Conservation (phyloP, 83 land plant species). For the Thuja plicata region DNA sequence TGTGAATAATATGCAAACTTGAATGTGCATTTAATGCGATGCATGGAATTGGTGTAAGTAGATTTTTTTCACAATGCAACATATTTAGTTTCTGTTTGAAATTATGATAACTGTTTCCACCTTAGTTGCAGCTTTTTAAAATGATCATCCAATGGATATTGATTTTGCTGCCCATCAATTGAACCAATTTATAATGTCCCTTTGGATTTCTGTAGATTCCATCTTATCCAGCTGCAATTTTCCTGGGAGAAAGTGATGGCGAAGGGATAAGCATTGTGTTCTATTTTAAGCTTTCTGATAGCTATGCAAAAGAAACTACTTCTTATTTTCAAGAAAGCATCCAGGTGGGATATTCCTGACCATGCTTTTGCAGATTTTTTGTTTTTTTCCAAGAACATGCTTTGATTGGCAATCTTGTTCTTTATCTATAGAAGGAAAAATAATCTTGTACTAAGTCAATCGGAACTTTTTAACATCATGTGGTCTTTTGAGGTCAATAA, state of each 20-base stretch:
- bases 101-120: neutral
- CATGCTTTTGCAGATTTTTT: neutral
- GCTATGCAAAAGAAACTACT: constrained; percentile 55
- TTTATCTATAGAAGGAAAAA: neutral
- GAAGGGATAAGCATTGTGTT: constrained; percentile 85
- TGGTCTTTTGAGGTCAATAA: neutral
- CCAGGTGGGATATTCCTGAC: constrained; percentile 37
- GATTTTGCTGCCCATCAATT: neutral
- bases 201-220: constrained; percentile 61
- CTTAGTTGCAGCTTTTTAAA: neutral
- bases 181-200: neutral
- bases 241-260: constrained; percentile 76
- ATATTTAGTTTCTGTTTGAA: neutral
- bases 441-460: neutral
- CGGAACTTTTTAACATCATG: neutral
- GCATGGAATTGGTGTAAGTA: neutral
- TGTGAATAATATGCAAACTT: neutral
- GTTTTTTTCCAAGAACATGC: neutral
- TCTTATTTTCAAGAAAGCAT: constrained; percentile 61
- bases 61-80: neutral
- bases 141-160: neutral
- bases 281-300: constrained; percentile 77
- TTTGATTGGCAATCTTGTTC: neutral
- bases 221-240: constrained; percentile 76
- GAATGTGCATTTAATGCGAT: neutral